Evolutionary conservation across 805 yeast genomes (phyloP), one percentile per base, ranked within the genome.

Genomic region (Yarrowia keelungensis): DNA sequence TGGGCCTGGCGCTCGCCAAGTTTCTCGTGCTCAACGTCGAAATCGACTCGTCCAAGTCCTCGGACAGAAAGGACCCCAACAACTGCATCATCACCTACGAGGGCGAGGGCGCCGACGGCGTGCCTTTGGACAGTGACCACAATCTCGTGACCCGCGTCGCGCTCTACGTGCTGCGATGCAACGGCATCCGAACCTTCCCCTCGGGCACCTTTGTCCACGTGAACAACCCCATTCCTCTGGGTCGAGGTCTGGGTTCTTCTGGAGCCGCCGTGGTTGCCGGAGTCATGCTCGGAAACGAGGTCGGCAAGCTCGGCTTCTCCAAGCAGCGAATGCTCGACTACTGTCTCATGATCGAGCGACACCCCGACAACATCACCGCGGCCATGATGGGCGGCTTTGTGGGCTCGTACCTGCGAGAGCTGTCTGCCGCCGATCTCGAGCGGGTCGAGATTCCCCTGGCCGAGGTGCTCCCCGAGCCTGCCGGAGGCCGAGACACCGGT

Each of bases 231-330:
- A 93, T 95, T 71, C 99, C 99, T 3, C 82, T 95, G 72, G 98
- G 99, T 39, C 87, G 99, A 77, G 99, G 99, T 9, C 83, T 95
- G 70, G 99, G 99, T 1, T 95, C 98, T 0, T 90, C 97, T 3
- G 99, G 98, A 65, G 97, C 98, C 8, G 99, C 99, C 47, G 97
- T 95, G 39, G 98, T 95, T 38, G 98, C 96, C 19, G 99, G 99
- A 76, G 97, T 90, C 12, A 82, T 92, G 80, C 82, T 95, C 53
- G 99, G 96, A 59, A 91, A 91, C 76, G 94, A 89, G 72, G 83
- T 93, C 42, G 97, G 95, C 46, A 82, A 86, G 64, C 81, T 94
- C 43, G 86, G 85, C 1, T 86, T 92, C 70, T 80, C 88, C 62
- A 93, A 90, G 79, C 88, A 86, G 74, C 84, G 98, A 74, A 85